Evolutionary conservation across 352 stramenopile species (phyloP).

Genomic region (Elongisporangium prolatum): DNA sequence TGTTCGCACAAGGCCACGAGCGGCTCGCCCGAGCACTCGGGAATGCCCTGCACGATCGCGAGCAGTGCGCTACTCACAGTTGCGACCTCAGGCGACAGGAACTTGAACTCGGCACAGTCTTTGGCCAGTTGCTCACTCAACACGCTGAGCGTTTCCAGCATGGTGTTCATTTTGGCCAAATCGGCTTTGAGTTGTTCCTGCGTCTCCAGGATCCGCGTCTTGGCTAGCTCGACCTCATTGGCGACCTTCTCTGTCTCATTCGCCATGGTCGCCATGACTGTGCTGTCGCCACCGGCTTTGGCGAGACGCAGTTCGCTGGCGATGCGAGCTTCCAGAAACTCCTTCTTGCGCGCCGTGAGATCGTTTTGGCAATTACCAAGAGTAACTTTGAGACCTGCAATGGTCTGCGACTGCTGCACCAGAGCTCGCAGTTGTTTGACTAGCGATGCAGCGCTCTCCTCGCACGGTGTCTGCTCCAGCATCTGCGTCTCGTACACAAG

Average conservation of each 20-base stretch:
- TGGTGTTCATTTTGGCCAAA: slow-evolving; percentile 37
- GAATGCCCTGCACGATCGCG: slow-evolving; percentile 24
- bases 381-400: slow-evolving; percentile 33
- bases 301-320: slow-evolving; percentile 35
- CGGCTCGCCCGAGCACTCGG: slow-evolving; percentile 41
- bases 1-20: slow-evolving; percentile 41
- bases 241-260: neutral
- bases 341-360: slow-evolving; percentile 35
- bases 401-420: slow-evolving; percentile 25
- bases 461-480: slow-evolving; percentile 41
- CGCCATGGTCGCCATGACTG: neutral
- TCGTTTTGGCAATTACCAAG: slow-evolving; percentile 30
- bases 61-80: slow-evolving; percentile 19
- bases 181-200: slow-evolving; percentile 43
- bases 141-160: slow-evolving; percentile 33
- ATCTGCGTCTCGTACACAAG: slow-evolving; percentile 62
- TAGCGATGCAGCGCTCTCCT: slow-evolving; percentile 42
- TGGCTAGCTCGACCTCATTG: slow-evolving; percentile 17
- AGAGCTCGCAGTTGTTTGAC: slow-evolving; percentile 32
- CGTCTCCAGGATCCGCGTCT: slow-evolving; percentile 30
- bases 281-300: slow-evolving; percentile 9
- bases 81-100: slow-evolving; percentile 21
- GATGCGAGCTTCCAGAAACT: slow-evolving; percentile 32
- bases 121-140: slow-evolving; percentile 43
- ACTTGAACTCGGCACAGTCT: slow-evolving; percentile 24